These are phyloP conservation scores for Raphanus sativus DNA, from an alignment of 345 rosid species.

Conservation along the genomic window DNA sequence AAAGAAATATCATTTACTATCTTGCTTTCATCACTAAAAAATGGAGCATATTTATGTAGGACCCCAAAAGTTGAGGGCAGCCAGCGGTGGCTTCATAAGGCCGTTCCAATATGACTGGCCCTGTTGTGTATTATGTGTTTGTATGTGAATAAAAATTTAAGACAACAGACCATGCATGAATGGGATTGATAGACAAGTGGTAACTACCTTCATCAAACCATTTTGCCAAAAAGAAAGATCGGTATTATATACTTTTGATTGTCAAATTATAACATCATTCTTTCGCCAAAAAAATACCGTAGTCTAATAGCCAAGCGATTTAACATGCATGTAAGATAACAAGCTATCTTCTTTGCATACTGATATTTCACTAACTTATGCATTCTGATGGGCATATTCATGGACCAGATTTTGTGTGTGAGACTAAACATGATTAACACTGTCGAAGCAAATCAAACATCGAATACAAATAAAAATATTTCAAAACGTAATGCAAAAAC, in stretches of 20 bases:
- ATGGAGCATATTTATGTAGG: constrained; percentile 18
- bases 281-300: neutral
- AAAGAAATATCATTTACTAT: neutral
- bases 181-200: constrained; percentile 21
- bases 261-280: neutral
- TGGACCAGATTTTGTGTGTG: neutral
- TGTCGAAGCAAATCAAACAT: neutral
- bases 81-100: constrained; percentile 19
- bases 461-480: neutral
- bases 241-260: neutral
- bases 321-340: neutral
- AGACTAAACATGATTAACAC: neutral
- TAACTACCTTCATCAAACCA: constrained; percentile 36
- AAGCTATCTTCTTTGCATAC: neutral
- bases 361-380: neutral
- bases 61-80: neutral
- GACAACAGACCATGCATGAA: constrained; percentile 20
- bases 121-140: constrained; percentile 1
- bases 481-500: neutral
- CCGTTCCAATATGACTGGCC: constrained; percentile 17
- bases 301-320: neutral
- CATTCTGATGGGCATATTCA: neutral
- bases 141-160: neutral
- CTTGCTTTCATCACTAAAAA: neutral
- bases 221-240: constrained; percentile 10